Conservation (phyloP, 1,139 yeast species). For the Sugiyamaella castrensis region DNA sequence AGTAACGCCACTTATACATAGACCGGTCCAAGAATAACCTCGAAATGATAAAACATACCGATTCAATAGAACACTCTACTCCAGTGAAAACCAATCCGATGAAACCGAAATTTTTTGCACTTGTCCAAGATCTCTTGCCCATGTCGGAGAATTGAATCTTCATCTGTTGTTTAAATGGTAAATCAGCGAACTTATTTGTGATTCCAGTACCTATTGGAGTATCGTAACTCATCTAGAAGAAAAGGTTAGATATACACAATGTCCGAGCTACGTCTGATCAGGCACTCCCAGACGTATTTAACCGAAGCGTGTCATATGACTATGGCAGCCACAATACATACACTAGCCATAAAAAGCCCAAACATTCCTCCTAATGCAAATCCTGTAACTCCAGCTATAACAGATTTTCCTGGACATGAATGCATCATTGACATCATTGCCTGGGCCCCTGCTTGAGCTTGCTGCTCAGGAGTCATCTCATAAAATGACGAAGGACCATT, state of each 20-base stretch:
- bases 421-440: slow-evolving; percentile 81
- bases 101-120: slow-evolving; percentile 93
- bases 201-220: slow-evolving; percentile 64
- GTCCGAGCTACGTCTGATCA: too few species aligned
- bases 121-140: slow-evolving; percentile 80
- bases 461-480: slow-evolving; percentile 88
- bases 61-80: slow-evolving; percentile 86
- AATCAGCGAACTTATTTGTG: slow-evolving; percentile 55
- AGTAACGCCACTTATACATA: too few species aligned
- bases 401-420: slow-evolving; percentile 93
- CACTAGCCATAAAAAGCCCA: slow-evolving; percentile 94
- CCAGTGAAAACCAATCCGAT: slow-evolving; percentile 94
- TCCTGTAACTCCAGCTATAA: slow-evolving; percentile 90
- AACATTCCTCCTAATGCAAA: slow-evolving; percentile 94
- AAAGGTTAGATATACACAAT: background rate
- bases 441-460: slow-evolving; percentile 88
- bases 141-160: slow-evolving; percentile 86
- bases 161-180: slow-evolving; percentile 92
- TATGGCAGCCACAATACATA: too few species aligned
- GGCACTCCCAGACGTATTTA: too few species aligned
- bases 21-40: too few species aligned
- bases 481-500: slow-evolving; percentile 40
- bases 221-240: slow-evolving; percentile 59
- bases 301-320: too few species aligned
- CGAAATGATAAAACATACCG: slow-evolving; percentile 21